phyloP scores from a whole-genome alignment of 2,329 filamentous ascomycete species.

The Fonsecaea pugnacius region DNA sequence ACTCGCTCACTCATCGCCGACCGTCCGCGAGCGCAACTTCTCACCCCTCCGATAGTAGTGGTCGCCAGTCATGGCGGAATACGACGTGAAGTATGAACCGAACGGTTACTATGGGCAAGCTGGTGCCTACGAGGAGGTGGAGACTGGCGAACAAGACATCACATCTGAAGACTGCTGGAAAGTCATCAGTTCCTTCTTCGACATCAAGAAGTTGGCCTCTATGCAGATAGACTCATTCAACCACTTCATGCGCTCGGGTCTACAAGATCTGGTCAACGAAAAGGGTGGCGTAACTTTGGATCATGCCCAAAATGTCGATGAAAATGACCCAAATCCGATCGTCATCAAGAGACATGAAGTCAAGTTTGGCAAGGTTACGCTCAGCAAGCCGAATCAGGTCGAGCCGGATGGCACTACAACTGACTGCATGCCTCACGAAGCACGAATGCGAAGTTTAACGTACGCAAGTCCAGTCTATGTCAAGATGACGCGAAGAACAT shows the following conservation, averaged over 20 bases:
- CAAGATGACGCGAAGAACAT: constrained; percentile 82
- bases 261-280: constrained; percentile 92
- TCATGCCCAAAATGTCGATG: constrained; percentile 78
- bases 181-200: constrained; percentile 96
- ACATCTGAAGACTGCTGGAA: constrained; percentile 98
- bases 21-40: not conserved
- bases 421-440: constrained; percentile 89
- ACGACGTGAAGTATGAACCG: constrained; percentile 45
- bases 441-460: constrained; percentile 90
- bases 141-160: constrained; percentile 70
- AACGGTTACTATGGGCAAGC: constrained; percentile 65
- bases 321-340: constrained; percentile 74
- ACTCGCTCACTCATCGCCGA: not conserved
- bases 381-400: constrained; percentile 86
- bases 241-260: constrained; percentile 90
- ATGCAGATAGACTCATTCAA: constrained; percentile 99
- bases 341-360: constrained; percentile 92
- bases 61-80: constrained; percentile 55
- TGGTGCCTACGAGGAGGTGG: constrained; percentile 69
- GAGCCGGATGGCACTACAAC: constrained; percentile 89
- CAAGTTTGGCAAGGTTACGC: constrained; percentile 86
- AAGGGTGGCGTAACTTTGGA: constrained; percentile 91
- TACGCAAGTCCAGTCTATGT: constrained; percentile 92
- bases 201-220: constrained; percentile 90
- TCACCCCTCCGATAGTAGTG: not conserved